A percentile compares a stretch with the other conserved stretches of the same genome.
phyloP scores from a whole-genome alignment of 1,284 basidiomycete species.

The Fomitopsis schrenkii region DNA sequence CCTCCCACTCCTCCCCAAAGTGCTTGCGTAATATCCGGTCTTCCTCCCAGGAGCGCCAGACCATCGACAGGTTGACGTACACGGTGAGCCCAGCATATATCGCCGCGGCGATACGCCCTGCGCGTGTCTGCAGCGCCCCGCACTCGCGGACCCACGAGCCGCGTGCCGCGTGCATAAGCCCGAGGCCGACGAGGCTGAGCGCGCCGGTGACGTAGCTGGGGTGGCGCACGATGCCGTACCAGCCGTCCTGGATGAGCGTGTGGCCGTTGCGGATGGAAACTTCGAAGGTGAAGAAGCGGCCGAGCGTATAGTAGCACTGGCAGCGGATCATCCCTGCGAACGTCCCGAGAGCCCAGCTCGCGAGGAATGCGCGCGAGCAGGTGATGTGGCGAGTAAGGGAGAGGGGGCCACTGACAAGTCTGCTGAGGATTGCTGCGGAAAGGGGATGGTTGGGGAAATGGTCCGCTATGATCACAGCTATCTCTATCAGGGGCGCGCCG shows the following conservation, averaged over 20 bases:
- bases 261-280: conserved; percentile 9
- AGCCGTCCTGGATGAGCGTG: conserved; percentile 8
- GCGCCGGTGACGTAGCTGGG: conserved; percentile 5
- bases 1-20: conserved; percentile 19
- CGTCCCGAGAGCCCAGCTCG: conserved; percentile 3
- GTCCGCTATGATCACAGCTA: conserved; percentile 7
- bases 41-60: conserved; percentile 14
- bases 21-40: conserved; percentile 18
- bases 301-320: conserved; percentile 9
- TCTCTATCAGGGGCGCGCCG: not conserved
- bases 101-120: not conserved
- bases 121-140: not conserved
- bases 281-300: conserved; percentile 13
- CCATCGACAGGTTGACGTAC: conserved; percentile 6
- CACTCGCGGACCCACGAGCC: conserved; percentile 10
- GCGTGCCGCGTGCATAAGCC: not conserved
- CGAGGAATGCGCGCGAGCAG: conserved; percentile 2
- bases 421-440: not conserved
- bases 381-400: not conserved
- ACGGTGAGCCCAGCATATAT: not conserved
- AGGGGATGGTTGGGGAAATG: not conserved
- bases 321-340: conserved; percentile 5
- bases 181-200: conserved; percentile 2
- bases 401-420: not conserved
- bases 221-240: conserved; percentile 13